Evolutionary conservation across 2,329 filamentous ascomycete species (phyloP).

Genomic region (Amylocarpus encephaloides): DNA sequence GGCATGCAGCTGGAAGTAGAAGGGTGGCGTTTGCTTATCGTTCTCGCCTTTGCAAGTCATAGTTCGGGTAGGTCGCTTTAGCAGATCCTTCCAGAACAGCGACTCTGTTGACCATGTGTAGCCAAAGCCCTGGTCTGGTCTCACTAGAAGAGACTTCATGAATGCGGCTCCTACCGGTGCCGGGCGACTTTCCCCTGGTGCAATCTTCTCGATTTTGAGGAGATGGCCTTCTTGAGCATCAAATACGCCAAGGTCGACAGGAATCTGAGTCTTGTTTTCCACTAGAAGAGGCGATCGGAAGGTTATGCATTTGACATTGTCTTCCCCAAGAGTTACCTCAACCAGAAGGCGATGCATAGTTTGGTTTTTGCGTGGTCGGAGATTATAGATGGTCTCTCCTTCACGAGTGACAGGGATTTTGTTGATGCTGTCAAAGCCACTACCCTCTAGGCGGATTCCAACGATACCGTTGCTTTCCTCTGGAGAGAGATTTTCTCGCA

Average conservation of each 20-base stretch:
- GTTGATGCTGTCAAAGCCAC: conserved; percentile 85
- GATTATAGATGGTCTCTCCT: conserved; percentile 82
- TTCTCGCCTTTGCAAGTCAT: conserved; percentile 83
- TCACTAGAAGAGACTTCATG: conserved; percentile 78
- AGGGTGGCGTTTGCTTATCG: conserved; percentile 69
- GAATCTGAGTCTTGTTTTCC: conserved; percentile 95
- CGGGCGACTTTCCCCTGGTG: conserved; percentile 82
- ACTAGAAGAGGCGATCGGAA: conserved; percentile 85
- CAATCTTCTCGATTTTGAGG: conserved; percentile 95
- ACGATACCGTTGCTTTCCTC: conserved; percentile 77
- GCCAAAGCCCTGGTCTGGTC: conserved; percentile 92
- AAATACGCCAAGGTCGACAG: conserved; percentile 87
- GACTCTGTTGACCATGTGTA: conserved; percentile 91
- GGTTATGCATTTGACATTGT: conserved; percentile 98
- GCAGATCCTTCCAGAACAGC: conserved; percentile 86
- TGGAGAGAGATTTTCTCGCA: conserved; percentile 84
- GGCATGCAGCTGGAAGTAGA: conserved; percentile 95
- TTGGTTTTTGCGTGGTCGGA: conserved; percentile 80
- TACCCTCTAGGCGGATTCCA: conserved; percentile 79
- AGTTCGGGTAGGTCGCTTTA: conserved; percentile 78
- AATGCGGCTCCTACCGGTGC: conserved; percentile 89
- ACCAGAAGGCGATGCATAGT: conserved; percentile 86
- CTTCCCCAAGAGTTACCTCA: conserved; percentile 80
- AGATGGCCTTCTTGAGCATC: conserved; percentile 82
- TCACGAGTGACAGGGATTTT: conserved; percentile 90